phyloP scores from a whole-genome alignment of 108 stramenopile species.

The Skeletonema potamos region DNA sequence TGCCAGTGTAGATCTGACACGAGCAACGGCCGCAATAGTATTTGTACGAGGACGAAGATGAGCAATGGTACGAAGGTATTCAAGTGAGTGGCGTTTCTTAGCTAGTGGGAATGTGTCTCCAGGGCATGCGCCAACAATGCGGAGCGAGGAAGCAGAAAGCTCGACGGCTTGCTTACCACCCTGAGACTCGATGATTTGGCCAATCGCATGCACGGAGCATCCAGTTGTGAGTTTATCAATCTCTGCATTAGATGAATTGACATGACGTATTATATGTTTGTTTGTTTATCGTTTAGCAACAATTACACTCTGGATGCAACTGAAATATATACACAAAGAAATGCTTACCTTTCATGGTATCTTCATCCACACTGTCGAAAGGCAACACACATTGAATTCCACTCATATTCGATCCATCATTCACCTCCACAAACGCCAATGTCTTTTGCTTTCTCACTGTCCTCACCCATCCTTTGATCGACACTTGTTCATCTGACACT shows the following conservation, averaged over 20 bases:
- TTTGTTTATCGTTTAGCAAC: neutral
- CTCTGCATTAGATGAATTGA: constrained; percentile 40
- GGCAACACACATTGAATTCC: constrained; percentile 92
- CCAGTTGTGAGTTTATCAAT: constrained; percentile 90
- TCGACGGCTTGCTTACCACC: constrained; percentile 94
- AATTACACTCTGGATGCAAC: neutral
- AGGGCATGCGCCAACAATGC: constrained; percentile 90
- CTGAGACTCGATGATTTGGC: constrained; percentile 70
- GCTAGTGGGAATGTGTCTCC: constrained; percentile 95
- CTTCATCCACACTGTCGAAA: constrained; percentile 69
- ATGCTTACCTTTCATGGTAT: constrained; percentile 59
- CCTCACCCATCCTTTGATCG: constrained; percentile 96
- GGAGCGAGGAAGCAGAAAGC: constrained; percentile 74
- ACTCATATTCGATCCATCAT: constrained; percentile 93
- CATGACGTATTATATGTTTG: neutral
- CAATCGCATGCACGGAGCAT: constrained; percentile 87
- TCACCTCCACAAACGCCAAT: constrained; percentile 95
- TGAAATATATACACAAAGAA: neutral
- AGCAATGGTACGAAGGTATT: constrained; percentile 95
- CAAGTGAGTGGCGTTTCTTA: constrained; percentile 97
- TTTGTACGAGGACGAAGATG: constrained; percentile 98
- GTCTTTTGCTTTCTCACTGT: constrained; percentile 98
- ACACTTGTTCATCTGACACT: constrained; percentile 69
- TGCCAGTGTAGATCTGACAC: constrained; percentile 90
- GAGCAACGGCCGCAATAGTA: constrained; percentile 93